phyloP scores from a whole-genome alignment of 371 early-diverging fungal species.

The Batkoa obscura region DNA sequence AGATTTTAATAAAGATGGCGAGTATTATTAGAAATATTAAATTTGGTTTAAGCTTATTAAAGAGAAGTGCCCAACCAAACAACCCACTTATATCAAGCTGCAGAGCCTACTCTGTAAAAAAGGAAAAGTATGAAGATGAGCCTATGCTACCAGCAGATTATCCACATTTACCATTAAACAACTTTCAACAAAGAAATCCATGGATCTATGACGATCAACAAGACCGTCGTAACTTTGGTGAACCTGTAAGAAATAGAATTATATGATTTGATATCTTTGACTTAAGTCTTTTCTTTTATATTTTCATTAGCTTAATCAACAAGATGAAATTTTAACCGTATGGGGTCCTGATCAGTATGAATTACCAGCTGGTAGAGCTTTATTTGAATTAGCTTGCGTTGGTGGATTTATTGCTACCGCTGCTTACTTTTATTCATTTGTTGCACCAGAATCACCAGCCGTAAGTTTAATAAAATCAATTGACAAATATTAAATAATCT shows the following conservation, averaged over 20 bases:
- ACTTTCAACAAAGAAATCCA: conserved; percentile 2
- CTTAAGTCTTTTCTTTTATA: neutral
- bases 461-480: neutral
- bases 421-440: conserved; percentile 1
- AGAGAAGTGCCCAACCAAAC: no score
- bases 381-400: neutral
- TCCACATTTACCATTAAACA: neutral
- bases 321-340: conserved; percentile 5
- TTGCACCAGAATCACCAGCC: neutral
- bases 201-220: conserved; percentile 6
- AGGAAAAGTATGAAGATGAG: neutral
- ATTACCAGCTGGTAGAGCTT: neutral
- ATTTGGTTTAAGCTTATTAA: no score
- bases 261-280: neutral
- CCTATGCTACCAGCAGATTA: conserved; percentile 4
- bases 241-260: neutral
- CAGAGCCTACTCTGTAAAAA: no score
- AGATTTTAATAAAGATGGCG: no score
- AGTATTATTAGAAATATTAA: no score
- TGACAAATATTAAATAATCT: neutral
- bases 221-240: conserved; percentile 4
- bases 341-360: conserved; percentile 5
- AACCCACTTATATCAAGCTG: no score
- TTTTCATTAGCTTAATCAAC: neutral
- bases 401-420: neutral